Conservation (phyloP, 2,329 filamentous ascomycete genomes). For the Fusarium verrucosum region DNA sequence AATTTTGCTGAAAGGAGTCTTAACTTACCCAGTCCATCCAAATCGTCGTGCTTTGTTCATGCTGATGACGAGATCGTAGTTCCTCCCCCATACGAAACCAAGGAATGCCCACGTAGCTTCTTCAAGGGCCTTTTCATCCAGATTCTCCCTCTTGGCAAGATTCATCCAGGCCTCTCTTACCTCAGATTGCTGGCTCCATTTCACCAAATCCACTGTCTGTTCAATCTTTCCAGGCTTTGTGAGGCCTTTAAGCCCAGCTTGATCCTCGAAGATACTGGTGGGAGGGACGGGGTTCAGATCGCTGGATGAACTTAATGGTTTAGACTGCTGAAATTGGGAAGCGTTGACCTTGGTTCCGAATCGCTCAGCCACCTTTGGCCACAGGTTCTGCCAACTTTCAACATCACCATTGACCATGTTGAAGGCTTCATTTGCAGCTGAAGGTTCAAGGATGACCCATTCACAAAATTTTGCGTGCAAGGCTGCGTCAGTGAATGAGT, state of each 20-base stretch:
- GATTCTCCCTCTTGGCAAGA: neutral
- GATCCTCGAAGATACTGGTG: neutral
- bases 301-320: neutral
- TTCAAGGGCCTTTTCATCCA: constrained; percentile 2
- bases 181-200: constrained; percentile 2
- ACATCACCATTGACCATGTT: constrained; percentile 10
- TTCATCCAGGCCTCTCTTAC: constrained; percentile 2
- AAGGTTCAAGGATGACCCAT: neutral
- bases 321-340: neutral
- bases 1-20: rapidly evolving
- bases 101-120: constrained; percentile 6
- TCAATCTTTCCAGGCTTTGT: neutral
- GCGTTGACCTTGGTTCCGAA: neutral
- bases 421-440: neutral
- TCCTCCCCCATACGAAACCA: constrained; percentile 2
- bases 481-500: neutral
- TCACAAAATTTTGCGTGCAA: constrained; percentile 10
- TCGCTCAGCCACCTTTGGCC: neutral
- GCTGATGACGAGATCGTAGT: constrained; percentile 7
- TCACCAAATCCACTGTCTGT: neutral
- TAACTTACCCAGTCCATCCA: constrained; percentile 1
- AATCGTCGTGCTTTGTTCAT: constrained; percentile 2
- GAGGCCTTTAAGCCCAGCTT: neutral
- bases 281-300: neutral
- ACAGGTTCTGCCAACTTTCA: constrained; percentile 12